Conservation (phyloP, 352 stramenopile genomes). For the Phytophthora palmivora region DNA sequence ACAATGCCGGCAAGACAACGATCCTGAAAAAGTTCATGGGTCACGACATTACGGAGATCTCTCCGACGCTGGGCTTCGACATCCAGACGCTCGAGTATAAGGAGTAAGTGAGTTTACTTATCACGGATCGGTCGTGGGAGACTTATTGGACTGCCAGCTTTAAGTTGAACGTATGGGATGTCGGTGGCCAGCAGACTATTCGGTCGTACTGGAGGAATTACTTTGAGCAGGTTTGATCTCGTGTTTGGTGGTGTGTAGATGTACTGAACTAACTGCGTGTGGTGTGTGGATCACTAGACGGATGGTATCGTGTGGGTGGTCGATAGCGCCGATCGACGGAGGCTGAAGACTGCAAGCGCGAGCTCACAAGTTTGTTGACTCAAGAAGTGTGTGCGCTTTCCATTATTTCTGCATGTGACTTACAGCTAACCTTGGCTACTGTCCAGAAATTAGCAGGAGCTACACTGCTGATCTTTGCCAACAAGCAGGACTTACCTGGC, state of each 20-base stretch:
- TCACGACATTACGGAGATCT: slow-evolving; percentile 97
- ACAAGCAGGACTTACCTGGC: slow-evolving; percentile 98
- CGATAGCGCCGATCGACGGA: slow-evolving; percentile 94
- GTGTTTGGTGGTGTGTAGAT: neutral
- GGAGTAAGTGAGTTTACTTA: slow-evolving; percentile 46
- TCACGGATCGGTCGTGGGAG: neutral
- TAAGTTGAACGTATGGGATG: slow-evolving; percentile 99
- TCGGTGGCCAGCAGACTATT: slow-evolving; percentile 99
- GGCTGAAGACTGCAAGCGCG: slow-evolving; percentile 93
- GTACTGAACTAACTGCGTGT: neutral
- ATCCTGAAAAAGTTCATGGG: slow-evolving; percentile 98
- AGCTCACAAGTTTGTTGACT: slow-evolving; percentile 90
- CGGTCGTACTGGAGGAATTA: slow-evolving; percentile 99
- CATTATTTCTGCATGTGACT: neutral
- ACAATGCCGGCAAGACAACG: slow-evolving; percentile 99
- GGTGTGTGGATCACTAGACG: slow-evolving; percentile 86
- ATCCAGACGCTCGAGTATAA: slow-evolving; percentile 99
- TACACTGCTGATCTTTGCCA: slow-evolving; percentile 99
- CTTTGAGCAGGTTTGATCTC: slow-evolving; percentile 92
- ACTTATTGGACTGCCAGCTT: slow-evolving; percentile 77
- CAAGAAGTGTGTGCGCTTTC: slow-evolving; percentile 69
- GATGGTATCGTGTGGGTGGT: slow-evolving; percentile 99
- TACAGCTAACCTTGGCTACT: slow-evolving; percentile 11
- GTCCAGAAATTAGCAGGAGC: slow-evolving; percentile 97
- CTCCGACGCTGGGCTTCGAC: slow-evolving; percentile 98